Base-by-base conservation (phyloP, 805 yeast species). In the Candida tibetensis region DNA sequence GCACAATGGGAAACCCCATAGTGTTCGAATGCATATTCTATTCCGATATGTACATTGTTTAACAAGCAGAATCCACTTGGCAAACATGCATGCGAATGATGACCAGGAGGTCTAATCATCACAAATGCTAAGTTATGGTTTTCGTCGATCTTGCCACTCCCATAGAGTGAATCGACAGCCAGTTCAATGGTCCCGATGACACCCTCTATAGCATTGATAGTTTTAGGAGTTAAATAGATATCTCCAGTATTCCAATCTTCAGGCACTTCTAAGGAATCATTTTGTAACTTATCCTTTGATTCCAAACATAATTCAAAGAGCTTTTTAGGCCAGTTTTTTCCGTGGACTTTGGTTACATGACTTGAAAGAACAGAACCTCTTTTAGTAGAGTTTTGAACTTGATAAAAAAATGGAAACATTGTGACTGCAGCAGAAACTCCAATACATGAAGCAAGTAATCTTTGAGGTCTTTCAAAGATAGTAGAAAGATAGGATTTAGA, bases 21-120 rank as follows among this genome's bases (percentile, higher is more conserved):
- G 5, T 66, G 57, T 30, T 66, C 74, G 37, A 69, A 72, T 1
- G 95, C 95, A 53, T 86, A 86, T 51, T 85, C 90, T 17, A 84
- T 78, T 2, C 84, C 87, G 23, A 87, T 77, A 42, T 86, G 95
- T 0, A 82, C 95, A 52, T 86, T 86, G 61, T 86, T 86, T 36
- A 86, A 67, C 32, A 87, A 60, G 57, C 95, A 86, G 54, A 86
- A 86, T 2, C 95, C 95, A 17, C 89, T 80, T 0, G 95, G 95
- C n/a, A 78, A 73, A 40, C 83, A 79, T 0, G 88, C 82, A 51
- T 85, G 93, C 17, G 88, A 81, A 58, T 86, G 95, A 55, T 86
- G 95, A 3, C 95, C 95, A 1, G 95, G 93, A 1, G 93, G 93
- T 34, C 93, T 66, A 29, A 85, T 75, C 1, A 80, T 79, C 0